Conservation (phyloP, 1,139 yeast genomes). For the Zygosaccharomyces pseudobailii region DNA sequence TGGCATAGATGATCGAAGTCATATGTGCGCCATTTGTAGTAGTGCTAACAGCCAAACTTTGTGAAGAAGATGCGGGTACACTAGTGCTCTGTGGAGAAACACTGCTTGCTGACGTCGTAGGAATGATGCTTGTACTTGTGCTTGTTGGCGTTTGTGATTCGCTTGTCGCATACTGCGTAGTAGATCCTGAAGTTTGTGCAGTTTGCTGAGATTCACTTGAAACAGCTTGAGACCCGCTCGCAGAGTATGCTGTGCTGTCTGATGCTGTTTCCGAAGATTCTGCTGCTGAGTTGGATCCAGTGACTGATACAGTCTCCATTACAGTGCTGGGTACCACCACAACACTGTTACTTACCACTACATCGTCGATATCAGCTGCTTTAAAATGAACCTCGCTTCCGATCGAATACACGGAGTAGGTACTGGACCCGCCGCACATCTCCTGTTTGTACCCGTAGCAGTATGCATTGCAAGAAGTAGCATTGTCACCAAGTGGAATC, state of each 20-base stretch:
- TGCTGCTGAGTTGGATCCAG: background rate
- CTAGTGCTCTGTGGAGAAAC: background rate
- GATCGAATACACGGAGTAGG: slow-evolving; percentile 32
- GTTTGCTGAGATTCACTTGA: background rate
- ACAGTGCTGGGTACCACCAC: background rate
- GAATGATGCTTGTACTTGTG: background rate
- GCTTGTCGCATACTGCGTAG: slow-evolving; percentile 2
- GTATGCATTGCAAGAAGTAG: slow-evolving; percentile 26
- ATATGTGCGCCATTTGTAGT: background rate
- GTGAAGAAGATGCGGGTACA: background rate
- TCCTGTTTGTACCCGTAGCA: slow-evolving; percentile 38
- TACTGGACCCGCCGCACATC: slow-evolving; percentile 42
- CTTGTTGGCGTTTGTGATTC: background rate
- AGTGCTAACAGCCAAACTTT: slow-evolving; percentile 3
- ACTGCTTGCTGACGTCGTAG: slow-evolving; percentile 1
- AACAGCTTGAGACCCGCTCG: slow-evolving; percentile 4
- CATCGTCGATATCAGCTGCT: slow-evolving; percentile 25
- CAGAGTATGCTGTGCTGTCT: background rate
- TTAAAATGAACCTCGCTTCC: background rate
- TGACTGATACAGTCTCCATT: background rate
- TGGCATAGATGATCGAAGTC: slow-evolving; percentile 20
- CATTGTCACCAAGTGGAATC: slow-evolving; percentile 36
- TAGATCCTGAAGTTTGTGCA: slow-evolving; percentile 4
- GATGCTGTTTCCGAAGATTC: background rate
- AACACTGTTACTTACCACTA: background rate